phyloP scores from a whole-genome alignment of 179 eudicot species.

The Patellifolia procumbens region DNA sequence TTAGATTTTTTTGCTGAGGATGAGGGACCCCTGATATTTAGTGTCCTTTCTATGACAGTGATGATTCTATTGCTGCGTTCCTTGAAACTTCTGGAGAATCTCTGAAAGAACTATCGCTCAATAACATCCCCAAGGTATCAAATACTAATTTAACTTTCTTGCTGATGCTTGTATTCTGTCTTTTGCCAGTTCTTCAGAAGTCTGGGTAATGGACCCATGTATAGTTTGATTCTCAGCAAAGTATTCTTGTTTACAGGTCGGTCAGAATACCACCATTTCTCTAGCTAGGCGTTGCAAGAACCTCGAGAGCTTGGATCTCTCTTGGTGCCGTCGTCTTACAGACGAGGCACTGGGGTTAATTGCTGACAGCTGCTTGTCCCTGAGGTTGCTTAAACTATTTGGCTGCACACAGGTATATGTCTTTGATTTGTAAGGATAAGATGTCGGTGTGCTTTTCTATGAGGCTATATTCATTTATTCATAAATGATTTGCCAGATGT shows the following conservation, averaged over 20 bases:
- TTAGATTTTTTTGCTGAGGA: neutral
- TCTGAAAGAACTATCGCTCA: conserved; percentile 66
- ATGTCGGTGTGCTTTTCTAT: neutral
- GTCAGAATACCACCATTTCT: conserved; percentile 65
- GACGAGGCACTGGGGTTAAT: conserved; percentile 78
- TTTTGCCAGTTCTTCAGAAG: neutral
- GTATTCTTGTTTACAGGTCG: conserved; percentile 48
- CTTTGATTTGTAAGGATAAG: neutral
- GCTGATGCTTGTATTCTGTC: neutral
- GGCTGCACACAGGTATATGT: conserved; percentile 92
- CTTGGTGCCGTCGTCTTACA: conserved; percentile 84
- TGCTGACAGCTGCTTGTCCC: conserved; percentile 71
- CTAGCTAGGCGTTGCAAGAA: conserved; percentile 60
- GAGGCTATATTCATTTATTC: neutral
- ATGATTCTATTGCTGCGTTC: conserved; percentile 91
- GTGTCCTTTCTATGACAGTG: conserved; percentile 48
- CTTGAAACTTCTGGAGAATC: conserved; percentile 68
- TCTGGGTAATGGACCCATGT: neutral
- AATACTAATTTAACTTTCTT: conserved; percentile 32
- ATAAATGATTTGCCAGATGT: neutral
- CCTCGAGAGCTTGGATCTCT: conserved; percentile 67
- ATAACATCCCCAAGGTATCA: conserved; percentile 59
- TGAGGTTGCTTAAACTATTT: conserved; percentile 72
- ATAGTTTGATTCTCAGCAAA: neutral
- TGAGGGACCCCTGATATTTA: neutral